Base-by-base conservation (phyloP, 108 stramenopile genomes). In the Mediolabrus comicus region DNA sequence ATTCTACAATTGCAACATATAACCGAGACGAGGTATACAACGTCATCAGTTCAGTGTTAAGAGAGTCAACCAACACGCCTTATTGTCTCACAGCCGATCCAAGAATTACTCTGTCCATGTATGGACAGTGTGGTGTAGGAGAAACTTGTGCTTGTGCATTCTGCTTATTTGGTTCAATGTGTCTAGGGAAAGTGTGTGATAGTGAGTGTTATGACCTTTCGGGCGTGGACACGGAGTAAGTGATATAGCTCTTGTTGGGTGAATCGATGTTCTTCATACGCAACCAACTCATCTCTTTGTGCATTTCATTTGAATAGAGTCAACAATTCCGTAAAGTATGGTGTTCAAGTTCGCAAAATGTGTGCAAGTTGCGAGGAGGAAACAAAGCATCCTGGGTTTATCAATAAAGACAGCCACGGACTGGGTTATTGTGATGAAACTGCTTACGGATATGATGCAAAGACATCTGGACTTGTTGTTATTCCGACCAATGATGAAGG, bases 281-380 rank as follows among this genome's bases (percentile, higher is more conserved):
- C 53, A 54, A 54, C 53, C 17, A 9, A 54, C 27, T 54, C 12
- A 11, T 54, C 17, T 54, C 10, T 4, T 29, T 54, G n/a, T 26
- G 13, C 53, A 14, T 54, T 2, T 14, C 53, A 29, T 54, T 2
- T 29, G 16, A 14, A 10, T n/a, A 29, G 27, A 54, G 53, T 38
- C 2, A 2, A 10, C 11, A 11, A 10, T 38, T 10, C 36, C 36
- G 10, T 55, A 55, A 55, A 55, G 29, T 7, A 27, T 29, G 53
- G 53, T 27, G 53, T 55, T 11, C 53, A 55, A 30, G 59, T 61
- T 33, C 59, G 59, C 39, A 61, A 61, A 34, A 12, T 61, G 24
- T 61, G 59, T 27, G 34, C 59, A 25, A 43, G 39, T 27, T 61
- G 59, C 10, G 59, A 61, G 11, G 59, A 61, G 24, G 59, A 61